Conservation (phyloP, 1,139 yeast species). For the Yamadazyma diospyri region DNA sequence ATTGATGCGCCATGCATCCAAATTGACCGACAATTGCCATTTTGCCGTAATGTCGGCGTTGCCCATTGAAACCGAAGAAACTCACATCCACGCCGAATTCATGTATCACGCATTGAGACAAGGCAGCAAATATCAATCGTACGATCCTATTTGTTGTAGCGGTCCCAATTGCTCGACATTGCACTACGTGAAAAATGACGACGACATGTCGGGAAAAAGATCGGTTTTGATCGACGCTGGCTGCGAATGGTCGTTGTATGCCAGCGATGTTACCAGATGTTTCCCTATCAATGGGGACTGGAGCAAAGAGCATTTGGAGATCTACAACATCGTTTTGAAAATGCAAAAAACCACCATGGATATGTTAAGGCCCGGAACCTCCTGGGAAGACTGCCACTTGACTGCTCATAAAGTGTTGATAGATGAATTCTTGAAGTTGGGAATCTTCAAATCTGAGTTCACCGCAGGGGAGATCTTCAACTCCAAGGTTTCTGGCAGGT, state of each 20-base stretch:
- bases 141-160: constrained; percentile 94
- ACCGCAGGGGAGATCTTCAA: constrained; percentile 63
- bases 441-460: constrained; percentile 65
- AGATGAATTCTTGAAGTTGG: constrained; percentile 65
- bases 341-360: constrained; percentile 78
- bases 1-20: constrained; percentile 74
- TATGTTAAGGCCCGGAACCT: constrained; percentile 72
- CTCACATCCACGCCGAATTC: constrained; percentile 94
- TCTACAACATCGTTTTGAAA: constrained; percentile 74
- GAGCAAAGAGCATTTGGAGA: constrained; percentile 79
- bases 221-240: constrained; percentile 92
- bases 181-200: constrained; percentile 86
- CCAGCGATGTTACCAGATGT: constrained; percentile 91
- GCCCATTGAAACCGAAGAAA: constrained; percentile 83
- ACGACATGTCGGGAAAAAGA: constrained; percentile 48
- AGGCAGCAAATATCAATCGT: constrained; percentile 84
- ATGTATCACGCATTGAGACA: constrained; percentile 90
- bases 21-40: constrained; percentile 85
- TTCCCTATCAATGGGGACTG: constrained; percentile 91
- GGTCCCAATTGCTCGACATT: constrained; percentile 90
- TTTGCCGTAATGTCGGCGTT: constrained; percentile 88
- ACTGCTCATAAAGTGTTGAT: constrained; percentile 76
- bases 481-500: constrained; percentile 69
- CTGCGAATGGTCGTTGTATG: constrained; percentile 92
- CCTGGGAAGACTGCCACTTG: constrained; percentile 83